These are phyloP conservation scores for Fomitiporia mediterranea DNA, from an alignment of 1,284 basidiomycete species.

Conservation along the genomic window DNA sequence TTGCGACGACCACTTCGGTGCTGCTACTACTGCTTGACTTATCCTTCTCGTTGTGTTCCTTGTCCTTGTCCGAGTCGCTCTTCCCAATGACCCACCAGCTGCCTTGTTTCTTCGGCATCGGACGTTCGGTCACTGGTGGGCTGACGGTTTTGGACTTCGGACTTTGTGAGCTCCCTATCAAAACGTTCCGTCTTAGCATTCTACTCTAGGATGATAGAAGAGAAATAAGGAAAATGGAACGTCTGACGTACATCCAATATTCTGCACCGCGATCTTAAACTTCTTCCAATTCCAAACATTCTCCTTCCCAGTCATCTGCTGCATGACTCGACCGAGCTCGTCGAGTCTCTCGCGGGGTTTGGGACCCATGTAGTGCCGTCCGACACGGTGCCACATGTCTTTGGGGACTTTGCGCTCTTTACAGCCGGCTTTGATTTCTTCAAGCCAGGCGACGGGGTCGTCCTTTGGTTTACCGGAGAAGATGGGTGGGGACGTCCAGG, in stretches of 20 bases:
- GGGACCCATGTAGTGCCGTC: constrained; percentile 63
- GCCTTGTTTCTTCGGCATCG: constrained; percentile 21
- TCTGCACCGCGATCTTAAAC: constrained; percentile 68
- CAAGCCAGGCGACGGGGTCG: constrained; percentile 62
- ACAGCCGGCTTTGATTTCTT: constrained; percentile 62
- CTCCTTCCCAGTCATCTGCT: constrained; percentile 65
- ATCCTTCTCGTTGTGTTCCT: constrained; percentile 18
- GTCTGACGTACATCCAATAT: constrained; percentile 65
- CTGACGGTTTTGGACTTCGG: constrained; percentile 17
- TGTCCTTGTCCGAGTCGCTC: constrained; percentile 10
- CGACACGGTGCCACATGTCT: constrained; percentile 75
- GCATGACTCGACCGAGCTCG: constrained; percentile 66
- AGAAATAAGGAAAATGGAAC: not conserved
- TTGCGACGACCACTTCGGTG: constrained; percentile 26
- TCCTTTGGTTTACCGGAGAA: constrained; percentile 65
- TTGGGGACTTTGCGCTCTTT: constrained; percentile 61
- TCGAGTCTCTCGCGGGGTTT: constrained; percentile 58
- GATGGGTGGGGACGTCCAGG: constrained; percentile 58
- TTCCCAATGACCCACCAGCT: constrained; percentile 20
- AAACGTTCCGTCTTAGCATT: not conserved
- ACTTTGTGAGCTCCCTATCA: constrained; percentile 12
- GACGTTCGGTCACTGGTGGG: constrained; percentile 10
- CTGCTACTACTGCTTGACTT: constrained; percentile 24
- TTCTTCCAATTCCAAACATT: constrained; percentile 78
- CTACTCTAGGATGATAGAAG: not conserved